Conservation (phyloP, 2,329 filamentous ascomycete species). For the Ophiostoma quercus region DNA sequence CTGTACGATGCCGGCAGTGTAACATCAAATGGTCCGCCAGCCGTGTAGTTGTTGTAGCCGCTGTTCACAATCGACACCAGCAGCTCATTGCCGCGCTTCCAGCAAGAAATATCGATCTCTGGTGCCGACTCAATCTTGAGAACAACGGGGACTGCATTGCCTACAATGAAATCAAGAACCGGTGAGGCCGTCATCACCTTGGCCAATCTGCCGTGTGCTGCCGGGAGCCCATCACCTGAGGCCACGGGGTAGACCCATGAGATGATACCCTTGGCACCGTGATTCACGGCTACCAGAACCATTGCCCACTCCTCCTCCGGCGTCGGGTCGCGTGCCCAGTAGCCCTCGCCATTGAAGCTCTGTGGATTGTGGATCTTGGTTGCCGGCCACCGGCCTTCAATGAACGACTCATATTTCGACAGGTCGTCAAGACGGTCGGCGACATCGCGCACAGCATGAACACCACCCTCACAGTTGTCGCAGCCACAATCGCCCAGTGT, state of each 20-base stretch:
- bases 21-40: background rate
- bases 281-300: slow-evolving; percentile 43
- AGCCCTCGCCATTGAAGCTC: slow-evolving; percentile 44
- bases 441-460: slow-evolving; percentile 49
- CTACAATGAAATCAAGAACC: slow-evolving; percentile 39
- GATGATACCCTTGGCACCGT: slow-evolving; percentile 42
- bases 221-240: slow-evolving; percentile 31
- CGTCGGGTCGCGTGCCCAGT: slow-evolving; percentile 45
- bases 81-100: slow-evolving; percentile 31
- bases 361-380: slow-evolving; percentile 44
- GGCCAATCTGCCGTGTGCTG: slow-evolving; percentile 39
- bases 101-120: slow-evolving; percentile 37
- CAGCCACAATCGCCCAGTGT: slow-evolving; percentile 61
- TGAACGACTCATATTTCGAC: slow-evolving; percentile 37
- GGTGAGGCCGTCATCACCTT: slow-evolving; percentile 36
- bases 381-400: slow-evolving; percentile 40
- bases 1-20: background rate
- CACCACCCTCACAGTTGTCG: slow-evolving; percentile 52
- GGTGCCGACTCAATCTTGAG: slow-evolving; percentile 26
- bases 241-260: slow-evolving; percentile 44
- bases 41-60: slow-evolving; percentile 26
- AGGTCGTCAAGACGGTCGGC: slow-evolving; percentile 36
- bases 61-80: slow-evolving; percentile 39
- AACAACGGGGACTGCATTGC: slow-evolving; percentile 29
- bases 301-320: slow-evolving; percentile 42